Evolutionary conservation across 169 alveolate species (phyloP).

Genomic region (Eimeria praecox): DNA sequence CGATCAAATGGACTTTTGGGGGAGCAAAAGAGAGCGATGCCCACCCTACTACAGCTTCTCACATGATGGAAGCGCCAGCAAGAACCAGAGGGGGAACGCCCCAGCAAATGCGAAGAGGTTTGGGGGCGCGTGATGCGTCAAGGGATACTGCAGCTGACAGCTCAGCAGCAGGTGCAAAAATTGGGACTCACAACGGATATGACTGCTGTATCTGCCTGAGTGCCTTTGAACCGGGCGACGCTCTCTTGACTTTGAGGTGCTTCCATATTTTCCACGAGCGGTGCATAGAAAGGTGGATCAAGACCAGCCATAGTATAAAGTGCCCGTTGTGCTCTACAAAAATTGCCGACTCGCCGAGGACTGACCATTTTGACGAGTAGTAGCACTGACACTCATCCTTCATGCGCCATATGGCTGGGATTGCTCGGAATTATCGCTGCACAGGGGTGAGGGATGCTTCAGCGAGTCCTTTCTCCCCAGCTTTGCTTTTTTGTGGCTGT

Average conservation of each 20-base stretch:
- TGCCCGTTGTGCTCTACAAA: slow-evolving; percentile 58
- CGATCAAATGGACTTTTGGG: slow-evolving; percentile 56
- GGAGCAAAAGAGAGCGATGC: background rate
- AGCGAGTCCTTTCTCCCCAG: background rate
- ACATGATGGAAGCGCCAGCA: background rate
- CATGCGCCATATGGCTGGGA: background rate
- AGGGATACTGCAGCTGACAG: background rate
- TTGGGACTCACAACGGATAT: slow-evolving; percentile 1
- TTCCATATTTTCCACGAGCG: slow-evolving; percentile 54
- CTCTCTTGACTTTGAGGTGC: slow-evolving; percentile 61
- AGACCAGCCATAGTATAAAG: slow-evolving; percentile 27
- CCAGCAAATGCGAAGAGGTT: background rate
- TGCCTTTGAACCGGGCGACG: slow-evolving; percentile 47
- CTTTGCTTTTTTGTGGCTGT: background rate
- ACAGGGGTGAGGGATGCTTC: background rate
- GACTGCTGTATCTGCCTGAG: slow-evolving; percentile 66
- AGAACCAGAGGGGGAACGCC: background rate
- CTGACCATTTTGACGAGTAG: background rate
- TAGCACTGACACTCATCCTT: background rate
- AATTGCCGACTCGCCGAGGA: slow-evolving; percentile 19
- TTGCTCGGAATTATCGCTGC: background rate
- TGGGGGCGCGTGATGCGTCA: background rate
- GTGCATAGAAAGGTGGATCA: slow-evolving; percentile 69
- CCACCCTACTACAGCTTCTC: background rate
- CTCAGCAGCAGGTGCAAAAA: background rate